Percentiles rank a stretch among this genome's conserved stretches.
Evolutionary conservation across 2,329 filamentous ascomycete species (phyloP).

Genomic region (Colletotrichum kahawae): DNA sequence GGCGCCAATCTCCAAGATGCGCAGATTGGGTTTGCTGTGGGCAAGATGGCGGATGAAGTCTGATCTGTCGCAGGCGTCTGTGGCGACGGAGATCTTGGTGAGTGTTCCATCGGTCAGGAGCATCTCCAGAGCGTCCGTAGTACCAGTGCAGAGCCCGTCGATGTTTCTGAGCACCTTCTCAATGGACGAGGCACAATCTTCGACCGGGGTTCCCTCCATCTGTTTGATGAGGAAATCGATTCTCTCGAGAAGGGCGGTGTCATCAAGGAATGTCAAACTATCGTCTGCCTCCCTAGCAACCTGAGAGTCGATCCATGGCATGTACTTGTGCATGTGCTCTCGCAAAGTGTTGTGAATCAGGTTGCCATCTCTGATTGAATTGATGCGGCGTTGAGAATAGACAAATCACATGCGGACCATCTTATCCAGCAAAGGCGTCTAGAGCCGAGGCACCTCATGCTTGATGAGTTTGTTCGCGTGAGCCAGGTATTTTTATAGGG

Average conservation of each 20-base stretch:
- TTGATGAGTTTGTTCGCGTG: constrained; percentile 24
- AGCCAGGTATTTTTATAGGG: no score
- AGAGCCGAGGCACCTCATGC: constrained; percentile 5
- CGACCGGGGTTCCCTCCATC: background rate
- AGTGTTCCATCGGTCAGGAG: background rate
- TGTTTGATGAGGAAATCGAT: background rate
- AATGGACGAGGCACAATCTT: background rate
- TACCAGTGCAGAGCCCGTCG: background rate
- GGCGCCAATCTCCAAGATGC: constrained; percentile 10
- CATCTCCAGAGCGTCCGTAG: background rate
- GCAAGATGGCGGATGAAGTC: background rate
- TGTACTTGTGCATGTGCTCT: no score
- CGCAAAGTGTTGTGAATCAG: background rate
- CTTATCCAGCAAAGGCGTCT: constrained; percentile 29
- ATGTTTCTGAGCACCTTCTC: background rate
- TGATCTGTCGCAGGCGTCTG: background rate
- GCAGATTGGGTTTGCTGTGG: background rate
- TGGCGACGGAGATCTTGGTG: background rate
- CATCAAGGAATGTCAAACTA: no score
- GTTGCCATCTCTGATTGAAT: constrained; percentile 29
- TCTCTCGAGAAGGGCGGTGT: no score
- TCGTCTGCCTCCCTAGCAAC: no score
- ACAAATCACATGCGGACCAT: constrained; percentile 33
- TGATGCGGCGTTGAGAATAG: constrained; percentile 22
- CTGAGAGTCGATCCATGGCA: no score